Base-by-base conservation (phyloP, 2,329 filamentous ascomycete genomes). In the Teratosphaeriaceae sp. region DNA sequence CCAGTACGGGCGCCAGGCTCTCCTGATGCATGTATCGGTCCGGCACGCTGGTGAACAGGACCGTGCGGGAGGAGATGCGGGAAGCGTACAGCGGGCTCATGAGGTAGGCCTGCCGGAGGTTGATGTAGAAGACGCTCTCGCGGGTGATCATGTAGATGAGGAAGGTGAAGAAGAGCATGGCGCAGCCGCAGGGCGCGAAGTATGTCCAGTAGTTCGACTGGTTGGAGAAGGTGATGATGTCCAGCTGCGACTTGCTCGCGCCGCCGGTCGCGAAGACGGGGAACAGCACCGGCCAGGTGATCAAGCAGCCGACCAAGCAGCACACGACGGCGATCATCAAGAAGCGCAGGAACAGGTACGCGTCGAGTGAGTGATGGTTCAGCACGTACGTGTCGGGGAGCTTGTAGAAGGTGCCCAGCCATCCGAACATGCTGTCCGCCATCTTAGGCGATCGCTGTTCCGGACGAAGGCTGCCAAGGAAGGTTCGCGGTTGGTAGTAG, bases 361-460 rank as follows among this genome's bases (percentile, higher is more conserved):
- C 68, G 50, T 72, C 69, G 34, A 72, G 63, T 18, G 66, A 68
- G 37, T 67, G 60, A 51, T 69, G 66, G 36, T 65, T 64, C 22
- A 72, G 61, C 27, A 72, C 65, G 46, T 64, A 68, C 31, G 63
- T 60, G 49, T 72, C 69, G 11, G 38, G 44, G 15, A 56, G 36
- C 40, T 47, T 12, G 11, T 15, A 34, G 38, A 43, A 54, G 20
- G 54, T 47, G 9, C 59, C 62, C 39, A 74, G 65, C 74, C 75
- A 79, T 50, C 74, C 73, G 38, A 78, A 59, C 45, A 74, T 63
- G 31, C 73, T 70, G 11, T 43, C 44, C 19, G 61, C 60, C 15
- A 57, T 63, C 4, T 70, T 62, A 16, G 74, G 74, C 37, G 67
- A 75, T 50, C 66, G 65, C 47, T 75, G 66, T 56, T 65, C 68